Percentiles rank a stretch among this genome's conserved stretches.
Conservation (phyloP, 2,329 filamentous ascomycete species). For the Cladobotryum mycophilum region DNA sequence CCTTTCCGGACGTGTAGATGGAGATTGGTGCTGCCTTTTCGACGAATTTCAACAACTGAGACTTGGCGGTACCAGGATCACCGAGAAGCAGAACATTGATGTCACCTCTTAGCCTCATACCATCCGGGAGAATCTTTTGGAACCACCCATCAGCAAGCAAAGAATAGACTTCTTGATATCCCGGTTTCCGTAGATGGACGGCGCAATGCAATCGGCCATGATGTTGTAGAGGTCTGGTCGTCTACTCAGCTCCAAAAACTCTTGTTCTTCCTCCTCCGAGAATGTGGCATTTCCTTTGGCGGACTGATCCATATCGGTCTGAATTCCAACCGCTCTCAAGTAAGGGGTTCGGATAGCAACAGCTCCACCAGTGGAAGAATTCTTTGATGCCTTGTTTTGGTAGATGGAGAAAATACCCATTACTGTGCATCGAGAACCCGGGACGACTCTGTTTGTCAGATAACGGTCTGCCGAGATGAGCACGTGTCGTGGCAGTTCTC, state of each 20-base stretch:
- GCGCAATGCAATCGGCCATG: constrained; percentile 88
- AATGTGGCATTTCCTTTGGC: constrained; percentile 79
- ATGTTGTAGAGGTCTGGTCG: constrained; percentile 86
- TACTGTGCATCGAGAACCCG: constrained; percentile 86
- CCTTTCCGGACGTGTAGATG: constrained; percentile 98
- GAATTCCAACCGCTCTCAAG: constrained; percentile 84
- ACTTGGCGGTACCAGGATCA: constrained; percentile 97
- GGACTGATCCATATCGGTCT: constrained; percentile 83
- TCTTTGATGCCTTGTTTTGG: constrained; percentile 82
- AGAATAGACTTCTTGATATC: constrained; percentile 98
- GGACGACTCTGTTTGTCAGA: constrained; percentile 89
- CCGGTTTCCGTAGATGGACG: constrained; percentile 91
- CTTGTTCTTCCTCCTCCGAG: constrained; percentile 93
- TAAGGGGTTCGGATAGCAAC: constrained; percentile 96
- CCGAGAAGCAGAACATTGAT: constrained; percentile 96
- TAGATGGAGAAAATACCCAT: constrained; percentile 99
- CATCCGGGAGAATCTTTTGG: constrained; percentile 97
- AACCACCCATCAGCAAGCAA: constrained; percentile 86
- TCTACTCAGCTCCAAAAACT: constrained; percentile 86
- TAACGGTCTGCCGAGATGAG: constrained; percentile 95
- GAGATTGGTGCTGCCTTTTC: constrained; percentile 94
- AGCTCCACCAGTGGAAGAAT: constrained; percentile 64
- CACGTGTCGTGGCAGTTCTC: constrained; percentile 90
- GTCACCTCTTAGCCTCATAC: constrained; percentile 95
- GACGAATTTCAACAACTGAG: constrained; percentile 93